A percentile compares a stretch with the other conserved stretches of the same genome.
These are phyloP conservation scores for Mytilinidion resinicola DNA, from an alignment of 495 filamentous ascomycete species.

Conservation along the genomic window DNA sequence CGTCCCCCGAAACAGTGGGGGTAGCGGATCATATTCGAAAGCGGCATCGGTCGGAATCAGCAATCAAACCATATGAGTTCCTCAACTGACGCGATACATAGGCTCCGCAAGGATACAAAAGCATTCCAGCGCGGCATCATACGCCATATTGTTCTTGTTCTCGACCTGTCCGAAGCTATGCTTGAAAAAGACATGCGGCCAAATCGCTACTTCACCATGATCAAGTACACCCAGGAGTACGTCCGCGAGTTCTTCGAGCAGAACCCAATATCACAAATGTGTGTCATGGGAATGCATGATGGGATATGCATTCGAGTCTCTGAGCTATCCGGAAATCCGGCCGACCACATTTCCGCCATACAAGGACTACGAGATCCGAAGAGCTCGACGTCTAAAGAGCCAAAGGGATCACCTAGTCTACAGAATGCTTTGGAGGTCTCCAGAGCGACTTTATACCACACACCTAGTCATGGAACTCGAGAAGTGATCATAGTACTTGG, in stretches of 20 bases:
- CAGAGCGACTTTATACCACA: constrained; percentile 79
- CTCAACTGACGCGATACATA: constrained; percentile 25
- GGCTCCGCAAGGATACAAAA: constrained; percentile 82
- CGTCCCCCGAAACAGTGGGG: too few relatives aligned
- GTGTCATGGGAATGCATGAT: constrained; percentile 81
- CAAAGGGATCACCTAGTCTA: constrained; percentile 79
- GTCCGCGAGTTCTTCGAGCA: constrained; percentile 95
- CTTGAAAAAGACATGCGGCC: constrained; percentile 88
- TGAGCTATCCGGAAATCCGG: constrained; percentile 86
- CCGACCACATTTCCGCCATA: constrained; percentile 75
- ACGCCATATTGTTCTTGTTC: constrained; percentile 79
- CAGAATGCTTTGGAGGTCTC: constrained; percentile 97
- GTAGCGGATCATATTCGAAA: too few relatives aligned
- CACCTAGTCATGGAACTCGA: constrained; percentile 85
- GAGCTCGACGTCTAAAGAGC: constrained; percentile 52
- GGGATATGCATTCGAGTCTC: constrained; percentile 78
- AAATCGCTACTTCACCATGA: constrained; percentile 71
- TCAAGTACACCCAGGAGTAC: constrained; percentile 81
- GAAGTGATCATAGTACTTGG: constrained; percentile 91
- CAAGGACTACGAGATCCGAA: constrained; percentile 50
- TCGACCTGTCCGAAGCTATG: constrained; percentile 95
- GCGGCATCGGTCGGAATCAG: too few relatives aligned
- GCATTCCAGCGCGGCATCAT: constrained; percentile 95
- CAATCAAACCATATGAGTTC: too few relatives aligned
- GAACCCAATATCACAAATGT: constrained; percentile 96